Percentiles rank a stretch among this genome's conserved stretches.
phyloP scores from a whole-genome alignment of 1,139 yeast species.

The Candida albicans region DNA sequence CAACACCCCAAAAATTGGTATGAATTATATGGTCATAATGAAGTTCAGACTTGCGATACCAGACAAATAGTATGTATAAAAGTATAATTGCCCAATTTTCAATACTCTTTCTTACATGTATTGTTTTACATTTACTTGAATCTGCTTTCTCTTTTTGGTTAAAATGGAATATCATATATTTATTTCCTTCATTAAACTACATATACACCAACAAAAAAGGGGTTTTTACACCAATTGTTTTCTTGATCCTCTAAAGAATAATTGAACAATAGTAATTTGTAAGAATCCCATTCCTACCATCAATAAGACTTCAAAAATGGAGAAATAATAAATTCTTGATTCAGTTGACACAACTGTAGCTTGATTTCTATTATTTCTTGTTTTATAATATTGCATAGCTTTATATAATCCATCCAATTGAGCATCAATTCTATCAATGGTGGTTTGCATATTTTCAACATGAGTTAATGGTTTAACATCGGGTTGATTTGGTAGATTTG shows the following conservation, averaged over 20 bases:
- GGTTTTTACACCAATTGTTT: constrained; percentile 66
- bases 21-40: too few relatives aligned
- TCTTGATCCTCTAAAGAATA: constrained; percentile 83
- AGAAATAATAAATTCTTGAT: constrained; percentile 81
- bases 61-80: too few relatives aligned
- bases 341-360: constrained; percentile 89
- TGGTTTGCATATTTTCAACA: constrained; percentile 59
- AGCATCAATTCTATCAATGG: constrained; percentile 63
- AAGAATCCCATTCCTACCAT: constrained; percentile 85
- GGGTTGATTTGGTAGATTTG: constrained; percentile 64
- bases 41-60: too few relatives aligned
- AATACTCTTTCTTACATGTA: too few relatives aligned
- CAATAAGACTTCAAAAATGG: constrained; percentile 74
- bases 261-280: constrained; percentile 82
- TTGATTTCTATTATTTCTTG: constrained; percentile 91
- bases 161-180: too few relatives aligned
- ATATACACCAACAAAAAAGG: not conserved
- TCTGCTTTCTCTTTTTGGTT: too few relatives aligned
- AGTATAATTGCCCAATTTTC: too few relatives aligned
- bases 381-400: constrained; percentile 77
- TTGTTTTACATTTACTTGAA: too few relatives aligned
- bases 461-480: constrained; percentile 57
- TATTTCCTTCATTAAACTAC: not conserved
- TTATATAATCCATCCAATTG: constrained; percentile 66
- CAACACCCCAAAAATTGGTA: too few relatives aligned